Evolutionary conservation across 108 stramenopile species (phyloP), one percentile per base, ranked within the genome.

Genomic region (Mediolabrus comicus): DNA sequence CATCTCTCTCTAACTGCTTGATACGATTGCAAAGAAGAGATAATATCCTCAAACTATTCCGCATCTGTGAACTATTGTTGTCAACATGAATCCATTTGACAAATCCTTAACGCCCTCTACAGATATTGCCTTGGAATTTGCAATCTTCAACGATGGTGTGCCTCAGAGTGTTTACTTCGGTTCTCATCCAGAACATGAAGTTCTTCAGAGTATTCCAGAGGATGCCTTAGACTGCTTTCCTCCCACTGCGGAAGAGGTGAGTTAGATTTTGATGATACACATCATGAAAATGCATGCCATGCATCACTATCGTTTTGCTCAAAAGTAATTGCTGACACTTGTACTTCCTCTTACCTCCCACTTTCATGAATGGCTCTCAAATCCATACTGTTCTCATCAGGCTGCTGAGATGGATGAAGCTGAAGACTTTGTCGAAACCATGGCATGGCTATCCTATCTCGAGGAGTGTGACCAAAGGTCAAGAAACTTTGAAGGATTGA

Each of bases 391-490:
- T 49, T 49, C 46, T 49, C 46, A 24, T 24, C 36, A 79, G 72
- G 72, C 49, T 43, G 77, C 77, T 17, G 77, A 79, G 39, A 62
- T 79, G 34, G 77, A 79, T 34, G 77, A 72, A 27, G 72, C 59
- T 0, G 67, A 79, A 49, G 77, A 64, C 8, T 79, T 62, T 38
- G 77, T 79, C 24, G 77, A 74, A 32, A 54, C 60, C 29, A 79
- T 79, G 77, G 77, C 77, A 30, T 79, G 72, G 72, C 77, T 79
- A 19, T 52, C 66, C 60, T 74, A 26, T 60, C 72, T 73, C 16
- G 77, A 79, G 25, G 77, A 79, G 54, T 67, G 65, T 60, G 77
- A 79, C 3, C 66, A 73, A 68, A 34, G 22, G 3, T 65, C 77
- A 22, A 39, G 77, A 29, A 54, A 57, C 52, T 77, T 77, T 39